phyloP scores from a whole-genome alignment of 1,139 yeast species.

The Spencermartinsiella ligniputridi region DNA sequence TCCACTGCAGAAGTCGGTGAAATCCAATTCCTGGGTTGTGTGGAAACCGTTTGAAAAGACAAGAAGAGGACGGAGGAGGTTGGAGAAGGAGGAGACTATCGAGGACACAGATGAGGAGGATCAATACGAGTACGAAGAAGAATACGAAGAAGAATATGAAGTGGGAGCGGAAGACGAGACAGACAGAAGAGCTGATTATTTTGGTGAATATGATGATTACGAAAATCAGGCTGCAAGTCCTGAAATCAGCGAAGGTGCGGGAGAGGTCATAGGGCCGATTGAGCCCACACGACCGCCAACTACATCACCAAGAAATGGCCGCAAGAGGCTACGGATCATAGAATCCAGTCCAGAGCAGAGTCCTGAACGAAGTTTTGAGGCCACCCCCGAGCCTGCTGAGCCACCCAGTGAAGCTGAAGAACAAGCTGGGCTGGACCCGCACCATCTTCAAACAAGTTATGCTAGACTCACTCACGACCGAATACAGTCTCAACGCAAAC shows the following conservation, averaged over 20 bases:
- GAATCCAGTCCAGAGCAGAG: neutral
- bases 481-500: conserved; percentile 8
- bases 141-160: neutral
- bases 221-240: neutral
- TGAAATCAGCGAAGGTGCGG: neutral
- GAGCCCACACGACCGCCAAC: neutral
- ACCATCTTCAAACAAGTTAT: neutral
- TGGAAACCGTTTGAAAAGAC: neutral
- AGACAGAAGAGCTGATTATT: neutral
- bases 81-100: neutral
- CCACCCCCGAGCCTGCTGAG: too few species aligned
- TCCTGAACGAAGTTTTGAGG: too few species aligned
- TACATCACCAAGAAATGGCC: neutral
- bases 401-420: conserved; percentile 1
- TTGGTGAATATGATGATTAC: neutral
- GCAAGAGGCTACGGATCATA: neutral
- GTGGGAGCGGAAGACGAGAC: neutral
- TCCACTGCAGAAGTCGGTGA: neutral
- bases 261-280: neutral
- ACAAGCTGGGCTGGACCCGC: neutral
- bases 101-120: conserved; percentile 3
- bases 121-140: neutral
- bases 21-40: neutral
- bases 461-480: conserved; percentile 2
- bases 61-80: neutral